These are phyloP conservation scores for Podaxis sp. DNA, from an alignment of 768 basidiomycete species.

Conservation along the genomic window DNA sequence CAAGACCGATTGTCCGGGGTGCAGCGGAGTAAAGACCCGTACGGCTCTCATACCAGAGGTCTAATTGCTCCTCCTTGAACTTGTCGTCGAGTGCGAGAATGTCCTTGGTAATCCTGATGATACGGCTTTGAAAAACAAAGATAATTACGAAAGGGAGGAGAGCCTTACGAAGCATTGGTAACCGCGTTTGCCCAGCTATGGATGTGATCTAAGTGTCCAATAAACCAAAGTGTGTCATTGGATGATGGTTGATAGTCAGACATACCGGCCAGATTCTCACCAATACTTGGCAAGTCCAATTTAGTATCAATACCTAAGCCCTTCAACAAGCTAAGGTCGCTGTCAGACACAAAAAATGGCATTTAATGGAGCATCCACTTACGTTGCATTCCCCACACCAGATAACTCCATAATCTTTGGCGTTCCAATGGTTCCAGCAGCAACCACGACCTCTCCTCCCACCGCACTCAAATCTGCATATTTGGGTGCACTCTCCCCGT, in stretches of 20 bases:
- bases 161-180: conserved; percentile 29
- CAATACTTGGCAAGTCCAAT: conserved; percentile 49
- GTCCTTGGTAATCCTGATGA: conserved; percentile 28
- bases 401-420: conserved; percentile 31
- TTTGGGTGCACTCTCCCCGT: conserved; percentile 16
- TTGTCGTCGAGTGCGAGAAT: conserved; percentile 22
- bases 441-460: conserved; percentile 53
- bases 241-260: background rate
- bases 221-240: background rate
- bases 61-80: conserved; percentile 24
- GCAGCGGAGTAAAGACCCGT: conserved; percentile 31
- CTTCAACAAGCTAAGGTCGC: conserved; percentile 33
- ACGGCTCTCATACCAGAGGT: conserved; percentile 29
- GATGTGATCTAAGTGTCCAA: conserved; percentile 26
- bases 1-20: conserved; percentile 30
- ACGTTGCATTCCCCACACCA: conserved; percentile 34
- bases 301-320: conserved; percentile 41
- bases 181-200: conserved; percentile 34
- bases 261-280: conserved; percentile 38
- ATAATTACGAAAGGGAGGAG: background rate
- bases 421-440: conserved; percentile 46
- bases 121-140: background rate
- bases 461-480: conserved; percentile 32
- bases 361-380: conserved; percentile 1
- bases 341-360: background rate